These are phyloP conservation scores for Volvox reticuliferus DNA, from an alignment of 139 green algal species.

Conservation along the genomic window DNA sequence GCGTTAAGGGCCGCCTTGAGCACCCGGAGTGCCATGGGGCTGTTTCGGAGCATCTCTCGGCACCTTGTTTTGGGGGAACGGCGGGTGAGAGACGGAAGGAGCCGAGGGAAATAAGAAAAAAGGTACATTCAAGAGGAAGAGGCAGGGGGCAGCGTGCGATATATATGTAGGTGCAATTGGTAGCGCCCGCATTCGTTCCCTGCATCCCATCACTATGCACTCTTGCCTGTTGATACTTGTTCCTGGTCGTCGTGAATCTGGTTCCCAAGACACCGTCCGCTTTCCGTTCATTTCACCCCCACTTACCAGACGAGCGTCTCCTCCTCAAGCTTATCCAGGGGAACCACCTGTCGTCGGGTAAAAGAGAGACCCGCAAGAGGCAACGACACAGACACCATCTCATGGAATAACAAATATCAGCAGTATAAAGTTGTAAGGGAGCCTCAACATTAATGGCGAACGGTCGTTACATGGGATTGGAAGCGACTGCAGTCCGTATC, in stretches of 20 bases:
- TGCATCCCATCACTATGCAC: background rate
- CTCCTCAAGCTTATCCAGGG: constrained; percentile 87
- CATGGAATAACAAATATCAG: too few species aligned
- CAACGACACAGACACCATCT: too few species aligned
- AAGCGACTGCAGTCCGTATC: too few species aligned
- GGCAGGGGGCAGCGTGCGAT: too few species aligned
- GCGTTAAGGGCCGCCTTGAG: constrained; percentile 96
- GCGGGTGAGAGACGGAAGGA: background rate
- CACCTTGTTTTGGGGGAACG: constrained; percentile 70
- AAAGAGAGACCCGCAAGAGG: too few species aligned
- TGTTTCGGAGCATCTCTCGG: constrained; percentile 96
- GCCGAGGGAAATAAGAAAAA: too few species aligned
- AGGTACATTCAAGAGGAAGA: too few species aligned
- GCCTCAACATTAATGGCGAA: too few species aligned
- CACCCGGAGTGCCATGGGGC: constrained; percentile 92
- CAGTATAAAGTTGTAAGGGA: too few species aligned
- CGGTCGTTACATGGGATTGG: too few species aligned
- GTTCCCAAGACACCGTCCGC: background rate
- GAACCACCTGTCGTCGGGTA: constrained; percentile 79
- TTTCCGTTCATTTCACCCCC: background rate
- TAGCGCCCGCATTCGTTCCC: background rate
- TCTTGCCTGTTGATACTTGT: background rate
- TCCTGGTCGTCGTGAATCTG: too few species aligned
- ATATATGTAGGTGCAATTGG: too few species aligned
- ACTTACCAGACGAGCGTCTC: constrained; percentile 91